Base-by-base conservation (phyloP, 2,329 filamentous ascomycete genomes). In the Lachnellula suecica region DNA sequence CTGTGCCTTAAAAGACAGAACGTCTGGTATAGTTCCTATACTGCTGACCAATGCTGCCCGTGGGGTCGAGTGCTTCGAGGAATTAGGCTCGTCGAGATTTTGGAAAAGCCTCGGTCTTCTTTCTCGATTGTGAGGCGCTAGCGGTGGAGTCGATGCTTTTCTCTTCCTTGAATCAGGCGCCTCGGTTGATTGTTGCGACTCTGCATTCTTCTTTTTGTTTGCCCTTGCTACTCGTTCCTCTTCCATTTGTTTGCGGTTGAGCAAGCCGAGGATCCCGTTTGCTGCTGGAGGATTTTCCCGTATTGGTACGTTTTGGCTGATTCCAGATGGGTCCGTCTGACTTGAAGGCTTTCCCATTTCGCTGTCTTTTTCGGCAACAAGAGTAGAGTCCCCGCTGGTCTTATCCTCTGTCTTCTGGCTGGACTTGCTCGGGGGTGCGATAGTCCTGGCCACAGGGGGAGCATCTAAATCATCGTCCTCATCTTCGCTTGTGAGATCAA, bases 221-320 rank as follows among this genome's bases (percentile, higher is more conserved):
- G 42, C 40, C 60, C 92, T 81, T 20, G 83, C 85, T 13, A 96
- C 78, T 37, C 93, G 84, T 66, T 95, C 91, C 63, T 85, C 77
- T 68, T 97, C 93, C 90, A 96, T 94, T 47, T 83, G 81, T 69
- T 85, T 90, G 31, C 92, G 82, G 71, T 96, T 81, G 1, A 96
- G 43, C 1, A 95, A 44, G 9, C 55, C 58, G 10, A 59, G 45
- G n/a, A 63, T 37, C 10, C 52, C 55, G 17, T 24, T n/a, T 23
- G 22, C 22, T 24, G 34, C 3, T 31, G 41, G 17, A 15, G 44
- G 13, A 19, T 15, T 19, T 40, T 48, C 20, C 24, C 11, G 15
- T 27, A 27, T 35, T 11, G 11, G n/a, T 25, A 25, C 40, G 10
- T 35, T 38, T 37, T 49, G 22, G 24, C 11, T 3, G n/a, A 7